Percentiles rank a stretch among this genome's conserved stretches.
phyloP scores from a whole-genome alignment of 2,329 filamentous ascomycete species.

The Epichloe sylvatica region DNA sequence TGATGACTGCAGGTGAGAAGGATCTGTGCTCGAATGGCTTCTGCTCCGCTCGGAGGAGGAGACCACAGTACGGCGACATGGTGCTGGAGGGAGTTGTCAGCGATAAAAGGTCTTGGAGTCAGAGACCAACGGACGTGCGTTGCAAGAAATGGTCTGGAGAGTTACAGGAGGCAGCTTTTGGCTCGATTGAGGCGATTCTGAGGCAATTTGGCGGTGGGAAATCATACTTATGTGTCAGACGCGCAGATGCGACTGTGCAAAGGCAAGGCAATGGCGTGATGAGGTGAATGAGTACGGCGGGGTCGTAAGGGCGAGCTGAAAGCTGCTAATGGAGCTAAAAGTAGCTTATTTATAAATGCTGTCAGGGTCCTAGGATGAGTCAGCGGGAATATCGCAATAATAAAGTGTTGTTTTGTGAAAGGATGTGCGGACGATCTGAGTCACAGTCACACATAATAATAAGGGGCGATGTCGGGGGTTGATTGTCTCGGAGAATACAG shows the following conservation, averaged over 20 bases:
- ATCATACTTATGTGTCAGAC: not conserved
- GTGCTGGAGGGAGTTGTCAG: not conserved
- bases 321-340: not conserved
- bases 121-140: not conserved
- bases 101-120: not conserved
- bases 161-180: not conserved
- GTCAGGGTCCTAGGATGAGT: not conserved
- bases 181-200: not conserved
- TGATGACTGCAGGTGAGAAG: constrained; percentile 30
- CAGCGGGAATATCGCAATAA: too few species aligned
- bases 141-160: not conserved
- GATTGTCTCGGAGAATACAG: too few species aligned
- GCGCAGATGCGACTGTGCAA: not conserved
- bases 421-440: too few species aligned
- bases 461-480: too few species aligned
- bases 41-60: constrained; percentile 45
- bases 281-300: not conserved
- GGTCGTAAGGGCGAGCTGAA: not conserved
- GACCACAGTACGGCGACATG: constrained; percentile 17
- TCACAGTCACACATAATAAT: too few species aligned
- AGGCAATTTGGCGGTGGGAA: not conserved
- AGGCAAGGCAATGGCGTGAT: not conserved
- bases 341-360: not conserved
- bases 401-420: too few species aligned
- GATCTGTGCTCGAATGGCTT: constrained; percentile 23